A percentile compares a stretch with the other conserved stretches of the same genome.
phyloP scores from a whole-genome alignment of 768 basidiomycete species.

The Trametes meyenii region DNA sequence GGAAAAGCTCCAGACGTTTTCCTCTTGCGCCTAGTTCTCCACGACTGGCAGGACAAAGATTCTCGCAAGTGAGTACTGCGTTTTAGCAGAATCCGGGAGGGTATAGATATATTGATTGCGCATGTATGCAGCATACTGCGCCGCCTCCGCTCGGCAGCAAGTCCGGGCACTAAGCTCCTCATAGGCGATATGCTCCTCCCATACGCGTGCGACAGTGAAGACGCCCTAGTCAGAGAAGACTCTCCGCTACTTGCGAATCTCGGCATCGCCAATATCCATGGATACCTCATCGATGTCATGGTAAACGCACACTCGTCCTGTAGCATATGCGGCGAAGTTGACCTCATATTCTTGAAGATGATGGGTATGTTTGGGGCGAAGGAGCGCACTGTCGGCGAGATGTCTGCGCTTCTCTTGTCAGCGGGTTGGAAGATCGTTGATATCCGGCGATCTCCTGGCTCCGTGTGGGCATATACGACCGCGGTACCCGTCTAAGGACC shows the following conservation, averaged over 20 bases:
- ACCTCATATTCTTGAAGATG: too few species aligned
- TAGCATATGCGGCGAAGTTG: too few species aligned
- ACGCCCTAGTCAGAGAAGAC: constrained; percentile 3
- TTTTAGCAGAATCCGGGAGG: too few species aligned
- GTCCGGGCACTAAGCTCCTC: constrained; percentile 19
- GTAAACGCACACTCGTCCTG: constrained; percentile 35
- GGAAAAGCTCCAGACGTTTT: constrained; percentile 15
- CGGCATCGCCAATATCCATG: constrained; percentile 6
- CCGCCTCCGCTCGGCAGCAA: constrained; percentile 13
- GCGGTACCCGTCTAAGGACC: constrained; percentile 39
- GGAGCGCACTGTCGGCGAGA: constrained; percentile 68
- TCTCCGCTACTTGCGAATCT: constrained; percentile 18
- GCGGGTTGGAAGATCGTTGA: constrained; percentile 68
- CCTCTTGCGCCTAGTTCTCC: constrained; percentile 17
- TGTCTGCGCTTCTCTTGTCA: constrained; percentile 53
- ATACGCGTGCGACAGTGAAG: constrained; percentile 10
- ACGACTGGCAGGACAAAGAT: constrained; percentile 22
- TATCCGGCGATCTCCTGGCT: constrained; percentile 60
- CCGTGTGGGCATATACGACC: constrained; percentile 69
- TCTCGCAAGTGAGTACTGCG: constrained; percentile 9
- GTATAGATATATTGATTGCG: too few species aligned
- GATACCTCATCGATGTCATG: constrained; percentile 14
- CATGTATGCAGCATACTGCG: constrained; percentile 16
- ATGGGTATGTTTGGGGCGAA: constrained; percentile 65
- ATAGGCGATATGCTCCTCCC: constrained; percentile 21